Evolutionary conservation across 441 rosid genomes (phyloP), one percentile per base, ranked within the genome.

Genomic region (Pelargonium australe): DNA sequence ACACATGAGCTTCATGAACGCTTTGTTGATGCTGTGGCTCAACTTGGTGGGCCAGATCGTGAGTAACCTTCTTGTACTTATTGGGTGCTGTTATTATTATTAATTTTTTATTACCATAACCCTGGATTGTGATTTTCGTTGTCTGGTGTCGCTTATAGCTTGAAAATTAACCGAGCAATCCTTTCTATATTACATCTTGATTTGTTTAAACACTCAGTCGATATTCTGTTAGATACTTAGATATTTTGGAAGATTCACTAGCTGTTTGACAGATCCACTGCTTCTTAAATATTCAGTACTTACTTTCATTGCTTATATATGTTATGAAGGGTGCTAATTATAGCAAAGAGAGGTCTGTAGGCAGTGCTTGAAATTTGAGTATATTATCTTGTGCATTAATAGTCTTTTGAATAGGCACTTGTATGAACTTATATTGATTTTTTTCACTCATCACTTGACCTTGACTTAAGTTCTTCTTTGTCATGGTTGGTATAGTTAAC

Each of bases 31-130:
- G 90, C 93, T 3, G 90, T 88, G 10, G 86, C 89, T 62, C 93
- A 88, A 78, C 90, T 88, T 73, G 93, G 93, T 57, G 93, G 93
- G 70, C 93, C 93, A 64, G 93, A 88, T 76, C 80, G 93, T 88
- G 72, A 83, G 90, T 87, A 68, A 66, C 69, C 43, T 63, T 43
- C 20, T 66, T 14, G 6, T 17, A 13, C 0, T 60, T 62, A 63
- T 2, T 45, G 23, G 11, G 58, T 69, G 61, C 19, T n/a, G 31
- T 20, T 20, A 20, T 20, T 20, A 20, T 20, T 20, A 20, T 20
- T 20, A 20, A 20, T 20, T 20, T 20, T 20, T 20, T 20, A 20
- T 20, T 20, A 20, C 23, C 17, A 5, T 14, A 31, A 67, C 20
- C 20, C 14, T 14, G 17, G 60, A 16, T 16, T 53, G 60, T 53